phyloP scores from a whole-genome alignment of 768 basidiomycete genomes.

The Leccinellum albellum region DNA sequence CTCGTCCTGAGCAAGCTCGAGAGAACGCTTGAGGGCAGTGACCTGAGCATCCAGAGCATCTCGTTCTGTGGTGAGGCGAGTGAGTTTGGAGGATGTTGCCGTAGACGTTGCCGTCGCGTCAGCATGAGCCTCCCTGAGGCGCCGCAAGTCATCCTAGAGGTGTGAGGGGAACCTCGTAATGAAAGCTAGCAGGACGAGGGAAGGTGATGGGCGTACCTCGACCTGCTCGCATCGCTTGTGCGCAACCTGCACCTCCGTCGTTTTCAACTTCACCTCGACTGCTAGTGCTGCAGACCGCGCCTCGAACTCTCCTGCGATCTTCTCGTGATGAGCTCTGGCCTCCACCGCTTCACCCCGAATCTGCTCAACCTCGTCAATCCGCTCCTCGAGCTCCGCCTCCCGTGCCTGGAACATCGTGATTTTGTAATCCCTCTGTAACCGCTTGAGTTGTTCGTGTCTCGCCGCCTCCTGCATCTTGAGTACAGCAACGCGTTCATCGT shows the following conservation, averaged over 20 bases:
- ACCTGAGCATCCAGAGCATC: slow-evolving; percentile 53
- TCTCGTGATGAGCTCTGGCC: slow-evolving; percentile 21
- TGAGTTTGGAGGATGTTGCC: slow-evolving; percentile 47
- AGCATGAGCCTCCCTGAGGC: slow-evolving; percentile 48
- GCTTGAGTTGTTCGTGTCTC: slow-evolving; percentile 54
- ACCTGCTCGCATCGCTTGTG: slow-evolving; percentile 43
- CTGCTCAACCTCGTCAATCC: slow-evolving; percentile 51
- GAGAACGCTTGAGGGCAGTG: slow-evolving; percentile 51
- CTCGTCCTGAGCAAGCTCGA: slow-evolving; percentile 56
- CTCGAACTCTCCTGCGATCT: slow-evolving; percentile 26
- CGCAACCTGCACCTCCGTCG: slow-evolving; percentile 36
- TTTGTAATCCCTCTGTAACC: slow-evolving; percentile 61
- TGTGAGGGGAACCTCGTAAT: not conserved
- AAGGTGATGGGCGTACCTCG: slow-evolving; percentile 36
- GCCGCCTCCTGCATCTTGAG: slow-evolving; percentile 52
- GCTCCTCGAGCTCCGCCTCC: slow-evolving; percentile 57
- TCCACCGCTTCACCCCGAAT: slow-evolving; percentile 32
- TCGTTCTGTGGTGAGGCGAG: slow-evolving; percentile 54
- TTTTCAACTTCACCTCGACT: slow-evolving; percentile 38
- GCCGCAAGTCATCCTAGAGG: slow-evolving; percentile 36
- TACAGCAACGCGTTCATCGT: slow-evolving; percentile 48
- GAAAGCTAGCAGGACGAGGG: not conserved
- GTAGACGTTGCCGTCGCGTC: slow-evolving; percentile 46
- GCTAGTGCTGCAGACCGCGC: slow-evolving; percentile 33
- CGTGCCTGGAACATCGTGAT: slow-evolving; percentile 64